phyloP scores from a whole-genome alignment of 2,329 filamentous ascomycete genomes.

The Amphichorda felina region DNA sequence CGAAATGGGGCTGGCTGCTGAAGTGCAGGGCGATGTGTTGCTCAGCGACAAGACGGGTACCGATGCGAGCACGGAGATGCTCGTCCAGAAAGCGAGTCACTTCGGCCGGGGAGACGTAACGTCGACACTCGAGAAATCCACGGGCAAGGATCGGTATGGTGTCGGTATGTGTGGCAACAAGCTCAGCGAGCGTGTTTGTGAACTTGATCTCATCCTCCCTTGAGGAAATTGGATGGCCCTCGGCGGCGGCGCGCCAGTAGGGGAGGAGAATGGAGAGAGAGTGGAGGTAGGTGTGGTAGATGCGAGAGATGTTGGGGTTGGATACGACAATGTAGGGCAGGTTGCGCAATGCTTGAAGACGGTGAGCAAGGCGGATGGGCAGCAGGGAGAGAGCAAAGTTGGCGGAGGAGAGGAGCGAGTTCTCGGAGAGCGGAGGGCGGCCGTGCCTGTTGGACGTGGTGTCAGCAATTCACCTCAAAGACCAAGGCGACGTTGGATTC shows the following conservation, averaged over 20 bases:
- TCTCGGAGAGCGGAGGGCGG: slow-evolving; percentile 69
- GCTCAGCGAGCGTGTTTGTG: slow-evolving; percentile 82
- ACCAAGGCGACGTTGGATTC: neutral
- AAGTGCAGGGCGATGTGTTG: slow-evolving; percentile 90
- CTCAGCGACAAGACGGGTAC: slow-evolving; percentile 86
- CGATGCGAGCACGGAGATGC: slow-evolving; percentile 86
- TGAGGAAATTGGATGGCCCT: slow-evolving; percentile 31
- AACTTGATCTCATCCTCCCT: slow-evolving; percentile 84
- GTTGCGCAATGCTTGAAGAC: slow-evolving; percentile 85
- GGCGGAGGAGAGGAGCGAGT: slow-evolving; percentile 75
- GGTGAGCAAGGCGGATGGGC: slow-evolving; percentile 82
- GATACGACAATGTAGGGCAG: slow-evolving; percentile 96
- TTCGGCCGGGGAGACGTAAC: slow-evolving; percentile 72
- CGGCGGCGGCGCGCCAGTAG: slow-evolving; percentile 46
- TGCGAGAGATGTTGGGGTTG: slow-evolving; percentile 89
- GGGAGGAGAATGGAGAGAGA: slow-evolving; percentile 84
- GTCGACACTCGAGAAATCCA: slow-evolving; percentile 85
- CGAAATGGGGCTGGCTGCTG: slow-evolving; percentile 56
- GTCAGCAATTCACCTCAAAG: slow-evolving; percentile 1
- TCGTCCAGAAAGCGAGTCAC: slow-evolving; percentile 91
- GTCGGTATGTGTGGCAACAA: slow-evolving; percentile 90
- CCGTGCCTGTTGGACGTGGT: slow-evolving; percentile 43
- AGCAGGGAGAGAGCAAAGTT: slow-evolving; percentile 93
- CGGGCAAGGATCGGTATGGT: slow-evolving; percentile 88
- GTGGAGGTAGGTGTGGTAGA: slow-evolving; percentile 94